Evolutionary conservation across 2,329 filamentous ascomycete genomes (phyloP).

Genomic region (Fusarium odoratissimum): DNA sequence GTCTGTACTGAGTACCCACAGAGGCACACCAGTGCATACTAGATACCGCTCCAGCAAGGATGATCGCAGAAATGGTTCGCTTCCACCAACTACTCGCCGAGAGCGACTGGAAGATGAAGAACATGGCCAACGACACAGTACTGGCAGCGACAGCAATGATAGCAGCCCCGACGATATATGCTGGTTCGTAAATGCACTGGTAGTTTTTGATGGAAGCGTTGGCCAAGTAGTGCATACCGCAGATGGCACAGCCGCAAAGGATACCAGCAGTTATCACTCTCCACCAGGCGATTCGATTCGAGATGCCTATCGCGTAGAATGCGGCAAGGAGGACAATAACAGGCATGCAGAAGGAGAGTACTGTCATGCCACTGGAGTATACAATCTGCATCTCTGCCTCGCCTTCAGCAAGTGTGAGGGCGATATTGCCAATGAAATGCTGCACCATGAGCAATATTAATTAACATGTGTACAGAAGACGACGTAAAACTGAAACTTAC

Average conservation of each 20-base stretch:
- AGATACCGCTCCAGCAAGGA: conserved; percentile 82
- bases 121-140: conserved; percentile 75
- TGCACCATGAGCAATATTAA: background rate
- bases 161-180: conserved; percentile 74
- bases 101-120: conserved; percentile 79
- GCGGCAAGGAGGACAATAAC: conserved; percentile 78
- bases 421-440: conserved; percentile 24
- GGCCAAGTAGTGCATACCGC: conserved; percentile 88
- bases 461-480: background rate
- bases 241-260: conserved; percentile 79
- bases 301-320: conserved; percentile 76
- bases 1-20: conserved; percentile 74
- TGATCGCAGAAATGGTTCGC: conserved; percentile 70
- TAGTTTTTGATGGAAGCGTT: conserved; percentile 89
- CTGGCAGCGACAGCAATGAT: conserved; percentile 80
- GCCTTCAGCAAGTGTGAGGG: background rate
- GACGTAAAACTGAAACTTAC: conserved; percentile 42
- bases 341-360: conserved; percentile 3
- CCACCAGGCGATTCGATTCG: conserved; percentile 66
- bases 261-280: conserved; percentile 72
- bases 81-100: conserved; percentile 87
- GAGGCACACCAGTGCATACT: conserved; percentile 90
- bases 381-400: conserved; percentile 11
- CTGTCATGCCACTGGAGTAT: conserved; percentile 12
- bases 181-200: conserved; percentile 67